Evolutionary conservation across 805 yeast species (phyloP).

Genomic region (Candida takata): DNA sequence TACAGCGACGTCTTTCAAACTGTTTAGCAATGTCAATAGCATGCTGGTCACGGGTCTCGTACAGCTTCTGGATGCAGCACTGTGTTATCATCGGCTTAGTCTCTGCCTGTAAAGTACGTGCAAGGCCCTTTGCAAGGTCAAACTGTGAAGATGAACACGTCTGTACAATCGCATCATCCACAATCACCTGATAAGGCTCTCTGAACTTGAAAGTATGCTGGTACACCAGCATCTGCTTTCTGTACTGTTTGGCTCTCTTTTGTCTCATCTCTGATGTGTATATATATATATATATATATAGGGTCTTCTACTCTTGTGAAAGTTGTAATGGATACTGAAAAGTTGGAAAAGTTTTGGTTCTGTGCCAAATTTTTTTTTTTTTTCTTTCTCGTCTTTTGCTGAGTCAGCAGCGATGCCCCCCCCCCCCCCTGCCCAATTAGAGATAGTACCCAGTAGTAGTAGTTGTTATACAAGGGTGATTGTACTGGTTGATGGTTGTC

Average conservation of each 20-base stretch:
- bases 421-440: no score
- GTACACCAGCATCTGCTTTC: slow-evolving; percentile 85
- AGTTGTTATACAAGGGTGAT: no score
- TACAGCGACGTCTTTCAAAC: slow-evolving; percentile 89
- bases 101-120: slow-evolving; percentile 77
- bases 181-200: slow-evolving; percentile 85
- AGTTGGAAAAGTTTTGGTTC: no score
- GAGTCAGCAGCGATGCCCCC: no score
- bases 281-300: background rate
- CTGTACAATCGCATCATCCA: slow-evolving; percentile 73
- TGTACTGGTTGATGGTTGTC: no score
- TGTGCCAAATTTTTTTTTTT: no score
- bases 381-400: no score
- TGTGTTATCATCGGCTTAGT: slow-evolving; percentile 91
- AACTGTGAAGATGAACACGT: slow-evolving; percentile 61
- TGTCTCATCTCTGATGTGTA: slow-evolving; percentile 70
- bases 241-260: slow-evolving; percentile 89
- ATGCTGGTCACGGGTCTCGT: slow-evolving; percentile 58
- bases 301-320: no score
- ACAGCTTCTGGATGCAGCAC: slow-evolving; percentile 86
- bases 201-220: slow-evolving; percentile 85
- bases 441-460: no score
- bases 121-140: slow-evolving; percentile 75
- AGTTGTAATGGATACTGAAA: no score
- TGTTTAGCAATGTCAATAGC: slow-evolving; percentile 78